phyloP scores from a whole-genome alignment of 805 yeast genomes.

The Komagataella populi region DNA sequence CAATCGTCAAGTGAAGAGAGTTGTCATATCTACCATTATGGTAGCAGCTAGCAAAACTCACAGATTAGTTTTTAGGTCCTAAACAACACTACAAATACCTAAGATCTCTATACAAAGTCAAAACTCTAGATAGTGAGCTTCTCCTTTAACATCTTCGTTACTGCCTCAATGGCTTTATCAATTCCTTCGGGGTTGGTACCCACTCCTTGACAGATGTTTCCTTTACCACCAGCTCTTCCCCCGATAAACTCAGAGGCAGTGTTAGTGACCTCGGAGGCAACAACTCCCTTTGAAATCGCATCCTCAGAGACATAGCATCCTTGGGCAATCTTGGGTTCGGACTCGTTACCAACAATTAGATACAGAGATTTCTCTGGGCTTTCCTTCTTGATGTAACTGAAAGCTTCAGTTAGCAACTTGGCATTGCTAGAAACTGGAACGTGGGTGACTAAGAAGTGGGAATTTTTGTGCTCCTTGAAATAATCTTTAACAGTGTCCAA shows the following conservation, averaged over 20 bases:
- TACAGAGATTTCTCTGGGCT: conserved; percentile 65
- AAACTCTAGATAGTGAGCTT: conserved; percentile 24
- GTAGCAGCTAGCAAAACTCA: neutral
- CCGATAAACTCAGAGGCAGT: conserved; percentile 67
- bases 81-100: neutral
- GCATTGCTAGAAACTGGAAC: conserved; percentile 70
- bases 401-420: conserved; percentile 89
- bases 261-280: conserved; percentile 64
- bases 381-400: conserved; percentile 68
- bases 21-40: too few relatives aligned
- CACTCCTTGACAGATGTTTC: conserved; percentile 92
- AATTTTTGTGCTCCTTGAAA: conserved; percentile 41
- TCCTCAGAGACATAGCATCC: conserved; percentile 79
- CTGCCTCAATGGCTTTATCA: conserved; percentile 59
- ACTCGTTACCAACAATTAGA: conserved; percentile 56
- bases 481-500: conserved; percentile 62
- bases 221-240: conserved; percentile 98
- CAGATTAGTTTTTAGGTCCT: neutral
- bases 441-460: conserved; percentile 52
- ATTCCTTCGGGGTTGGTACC: conserved; percentile 71
- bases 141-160: conserved; percentile 45
- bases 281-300: conserved; percentile 55
- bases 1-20: too few relatives aligned
- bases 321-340: conserved; percentile 75
- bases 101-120: neutral